Percentiles rank a stretch among this genome's conserved stretches.
Conservation (phyloP, 2,329 filamentous ascomycete genomes). For the Scopulariopsis brevicaulis region DNA sequence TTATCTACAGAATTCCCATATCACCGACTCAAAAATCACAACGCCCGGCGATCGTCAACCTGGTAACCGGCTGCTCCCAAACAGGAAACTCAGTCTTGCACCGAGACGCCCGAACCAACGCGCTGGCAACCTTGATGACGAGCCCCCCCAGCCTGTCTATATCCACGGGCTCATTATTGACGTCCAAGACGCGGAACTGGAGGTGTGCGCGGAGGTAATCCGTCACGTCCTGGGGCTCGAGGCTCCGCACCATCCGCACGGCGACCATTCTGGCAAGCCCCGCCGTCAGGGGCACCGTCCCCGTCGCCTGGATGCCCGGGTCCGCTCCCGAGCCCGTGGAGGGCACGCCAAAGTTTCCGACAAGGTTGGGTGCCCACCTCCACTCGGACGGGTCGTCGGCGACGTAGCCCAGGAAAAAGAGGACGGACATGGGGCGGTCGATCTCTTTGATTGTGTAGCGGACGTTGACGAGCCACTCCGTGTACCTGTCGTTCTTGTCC, state of each 20-base stretch:
- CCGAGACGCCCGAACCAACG: background rate
- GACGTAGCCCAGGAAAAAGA: slow-evolving; percentile 54
- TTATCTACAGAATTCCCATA: background rate
- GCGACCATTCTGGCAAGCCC: slow-evolving; percentile 31
- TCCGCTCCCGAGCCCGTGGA: slow-evolving; percentile 17
- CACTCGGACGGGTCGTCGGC: slow-evolving; percentile 33
- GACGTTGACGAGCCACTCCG: slow-evolving; percentile 61
- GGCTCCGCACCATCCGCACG: background rate
- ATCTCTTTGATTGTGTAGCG: slow-evolving; percentile 48
- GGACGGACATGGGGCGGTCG: slow-evolving; percentile 47
- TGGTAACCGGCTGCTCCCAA: background rate
- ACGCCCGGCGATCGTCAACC: background rate
- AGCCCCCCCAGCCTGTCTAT: background rate
- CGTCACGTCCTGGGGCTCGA: background rate
- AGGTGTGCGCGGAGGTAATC: background rate
- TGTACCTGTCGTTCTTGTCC: slow-evolving; percentile 27
- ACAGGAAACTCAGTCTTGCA: background rate
- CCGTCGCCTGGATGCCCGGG: slow-evolving; percentile 15
- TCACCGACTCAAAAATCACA: background rate
- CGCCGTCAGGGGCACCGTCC: slow-evolving; percentile 37
- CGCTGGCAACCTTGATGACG: background rate
- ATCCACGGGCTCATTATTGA: slow-evolving; percentile 4
- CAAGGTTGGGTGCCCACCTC: slow-evolving; percentile 39
- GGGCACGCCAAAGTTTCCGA: slow-evolving; percentile 51
- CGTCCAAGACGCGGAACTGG: background rate